phyloP scores from a whole-genome alignment of 2,329 filamentous ascomycete species.

The Colletotrichum chrysophilum region DNA sequence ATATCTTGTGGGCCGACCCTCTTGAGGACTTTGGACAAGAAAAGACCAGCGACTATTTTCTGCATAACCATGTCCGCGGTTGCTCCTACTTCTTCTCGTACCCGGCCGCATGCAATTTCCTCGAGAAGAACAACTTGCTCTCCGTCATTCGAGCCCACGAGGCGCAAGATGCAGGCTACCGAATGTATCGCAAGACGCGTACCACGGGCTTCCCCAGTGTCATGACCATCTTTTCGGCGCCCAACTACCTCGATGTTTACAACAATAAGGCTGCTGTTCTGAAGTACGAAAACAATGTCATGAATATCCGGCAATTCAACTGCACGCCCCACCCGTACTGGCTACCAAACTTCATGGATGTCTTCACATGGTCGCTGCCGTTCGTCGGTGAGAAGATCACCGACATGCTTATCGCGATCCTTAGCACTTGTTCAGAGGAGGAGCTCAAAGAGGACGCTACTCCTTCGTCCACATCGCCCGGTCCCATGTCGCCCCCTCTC shows the following conservation, averaged over 20 bases:
- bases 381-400: constrained; percentile 99
- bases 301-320: constrained; percentile 99
- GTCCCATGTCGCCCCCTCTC: constrained; percentile 76
- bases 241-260: constrained; percentile 98
- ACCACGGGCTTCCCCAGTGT: constrained; percentile 98
- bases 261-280: constrained; percentile 99
- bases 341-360: constrained; percentile 99
- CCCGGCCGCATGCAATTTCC: constrained; percentile 92
- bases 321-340: constrained; percentile 99
- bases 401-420: constrained; percentile 98
- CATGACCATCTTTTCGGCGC: constrained; percentile 99
- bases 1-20: constrained; percentile 98
- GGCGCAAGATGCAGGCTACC: constrained; percentile 96
- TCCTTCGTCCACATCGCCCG: constrained; percentile 71
- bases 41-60: constrained; percentile 96
- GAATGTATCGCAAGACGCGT: constrained; percentile 98
- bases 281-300: constrained; percentile 99
- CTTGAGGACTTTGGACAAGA: constrained; percentile 98
- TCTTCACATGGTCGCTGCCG: constrained; percentile 99
- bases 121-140: constrained; percentile 98
- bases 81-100: constrained; percentile 99
- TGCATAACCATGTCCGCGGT: constrained; percentile 97
- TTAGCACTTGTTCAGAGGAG: constrained; percentile 99
- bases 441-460: constrained; percentile 91
- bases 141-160: constrained; percentile 98